Evolutionary conservation across 331 rosid genomes (phyloP).

Genomic region (Pyrus hybrid): DNA sequence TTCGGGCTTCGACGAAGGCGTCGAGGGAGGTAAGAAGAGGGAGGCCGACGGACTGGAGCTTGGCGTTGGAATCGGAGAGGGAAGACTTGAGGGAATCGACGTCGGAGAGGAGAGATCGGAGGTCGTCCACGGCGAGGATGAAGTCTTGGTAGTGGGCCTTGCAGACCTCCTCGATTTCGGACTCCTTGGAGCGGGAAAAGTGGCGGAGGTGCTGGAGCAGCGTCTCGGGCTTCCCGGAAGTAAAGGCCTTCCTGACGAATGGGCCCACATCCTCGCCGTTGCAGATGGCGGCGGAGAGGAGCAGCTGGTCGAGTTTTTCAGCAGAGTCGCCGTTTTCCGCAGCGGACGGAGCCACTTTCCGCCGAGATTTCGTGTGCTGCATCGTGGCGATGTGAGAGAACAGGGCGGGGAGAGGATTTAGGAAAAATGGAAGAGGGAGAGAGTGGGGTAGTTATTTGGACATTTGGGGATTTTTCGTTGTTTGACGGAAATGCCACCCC

Average conservation of each 20-base stretch:
- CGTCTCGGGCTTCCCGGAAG: conserved; percentile 82
- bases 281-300: conserved; percentile 77
- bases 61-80: conserved; percentile 81
- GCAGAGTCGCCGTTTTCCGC: conserved; percentile 62
- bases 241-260: conserved; percentile 77
- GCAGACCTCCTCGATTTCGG: conserved; percentile 97
- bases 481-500: conserved; percentile 19
- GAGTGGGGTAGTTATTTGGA: conserved; percentile 11
- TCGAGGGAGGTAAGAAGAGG: conserved; percentile 92
- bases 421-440: conserved; percentile 7
- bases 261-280: conserved; percentile 96
- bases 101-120: conserved; percentile 93
- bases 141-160: conserved; percentile 98
- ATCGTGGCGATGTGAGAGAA: conserved; percentile 17
- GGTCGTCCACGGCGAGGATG: conserved; percentile 97
- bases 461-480: conserved; percentile 1
- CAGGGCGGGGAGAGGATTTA: conserved; percentile 41
- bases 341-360: conserved; percentile 57
- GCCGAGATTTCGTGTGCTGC: conserved; percentile 64
- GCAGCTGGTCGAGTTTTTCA: conserved; percentile 77
- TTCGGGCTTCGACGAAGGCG: conserved; percentile 72
- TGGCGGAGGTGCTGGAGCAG: conserved; percentile 88
- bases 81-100: conserved; percentile 90
- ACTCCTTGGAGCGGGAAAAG: conserved; percentile 84
- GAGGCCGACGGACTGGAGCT: conserved; percentile 68